These are phyloP conservation scores for Vitis hybrid DNA, from an alignment of 177 flowering plant species.

Conservation along the genomic window DNA sequence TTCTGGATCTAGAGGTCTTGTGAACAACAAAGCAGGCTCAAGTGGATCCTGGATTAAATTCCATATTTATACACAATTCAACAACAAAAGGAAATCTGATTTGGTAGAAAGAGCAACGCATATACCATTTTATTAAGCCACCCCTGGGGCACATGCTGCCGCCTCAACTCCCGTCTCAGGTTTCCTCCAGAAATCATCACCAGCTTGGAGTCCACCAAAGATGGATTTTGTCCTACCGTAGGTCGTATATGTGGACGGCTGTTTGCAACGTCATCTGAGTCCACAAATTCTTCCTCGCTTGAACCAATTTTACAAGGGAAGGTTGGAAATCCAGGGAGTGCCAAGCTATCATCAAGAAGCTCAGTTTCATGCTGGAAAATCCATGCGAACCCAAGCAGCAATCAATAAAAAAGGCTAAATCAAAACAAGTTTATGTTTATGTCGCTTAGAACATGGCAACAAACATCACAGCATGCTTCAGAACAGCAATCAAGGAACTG, in stretches of 20 bases:
- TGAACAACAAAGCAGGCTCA: slow-evolving; percentile 81
- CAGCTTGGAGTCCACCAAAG: slow-evolving; percentile 48
- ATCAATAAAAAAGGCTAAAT: neutral
- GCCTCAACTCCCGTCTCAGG: slow-evolving; percentile 61
- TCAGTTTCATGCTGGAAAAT: slow-evolving; percentile 73
- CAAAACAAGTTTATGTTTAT: neutral
- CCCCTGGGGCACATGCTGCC: slow-evolving; percentile 46
- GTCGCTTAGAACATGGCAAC: neutral
- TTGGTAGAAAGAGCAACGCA: neutral
- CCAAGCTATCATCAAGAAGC: slow-evolving; percentile 83
- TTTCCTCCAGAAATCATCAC: slow-evolving; percentile 40
- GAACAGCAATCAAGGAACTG: neutral
- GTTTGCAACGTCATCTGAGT: slow-evolving; percentile 72
- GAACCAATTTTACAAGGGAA: slow-evolving; percentile 59
- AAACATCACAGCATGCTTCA: neutral
- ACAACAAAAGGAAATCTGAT: neutral
- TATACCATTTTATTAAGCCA: slow-evolving; percentile 87
- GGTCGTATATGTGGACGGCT: slow-evolving; percentile 43
- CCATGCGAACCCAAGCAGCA: neutral
- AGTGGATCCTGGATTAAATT: slow-evolving; percentile 70
- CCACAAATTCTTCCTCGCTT: slow-evolving; percentile 81
- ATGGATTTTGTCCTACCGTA: slow-evolving; percentile 34
- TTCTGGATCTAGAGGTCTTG: slow-evolving; percentile 76
- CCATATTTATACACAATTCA: neutral
- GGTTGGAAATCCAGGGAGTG: slow-evolving; percentile 57